Evolutionary conservation across 2,329 filamentous ascomycete species (phyloP), one percentile per base, ranked within the genome.

Genomic region (Ceratocystiopsis sp.): DNA sequence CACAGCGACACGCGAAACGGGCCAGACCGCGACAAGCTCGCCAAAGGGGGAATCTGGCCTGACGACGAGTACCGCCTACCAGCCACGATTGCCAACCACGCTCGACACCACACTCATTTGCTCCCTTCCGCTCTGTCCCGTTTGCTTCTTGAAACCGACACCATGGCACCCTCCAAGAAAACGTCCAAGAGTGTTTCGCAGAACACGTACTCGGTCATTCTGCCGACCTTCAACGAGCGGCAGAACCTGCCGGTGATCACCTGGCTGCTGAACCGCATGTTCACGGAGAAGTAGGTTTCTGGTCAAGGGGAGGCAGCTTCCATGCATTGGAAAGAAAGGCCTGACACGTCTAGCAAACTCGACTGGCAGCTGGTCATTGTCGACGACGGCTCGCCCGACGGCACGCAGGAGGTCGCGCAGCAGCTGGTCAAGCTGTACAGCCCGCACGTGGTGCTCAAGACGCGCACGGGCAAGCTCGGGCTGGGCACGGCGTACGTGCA

Each of bases 141-240:
- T 29, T 29, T 11, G 25, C 25, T 11, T 29, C 19, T 21, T 21
- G 4, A 21, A 7, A 29, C 25, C 4, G 25, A 9, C 7, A 29
- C 25, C 25, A 29, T 29, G 25, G 25, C 19, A 7, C 19, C 25
- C 25, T 29, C 25, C 6, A 29, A 29, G 25, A 29, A 29, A 29
- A 8, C 25, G 6, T 29, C 25, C 5, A 29, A 29, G 25, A 29
- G 25, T 29, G 25, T 29, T 29, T 29, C 25, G 25, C 6, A 29
- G 25, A 29, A 29, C 25, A 29, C 25, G 25, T 98, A 95, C 73
- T 94, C 89, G 52, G 80, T 98, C 59, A 89, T 98, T 59, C 77
- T 98, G 51, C 91, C 91, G 45, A 98, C 91, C 49, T 98, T 94
- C 76, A 96, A 98, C 63, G 91, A 98, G 74, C 84, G 91, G 59